Evolutionary conservation across 495 filamentous ascomycete species (phyloP).

Genomic region (Monascus purpureus): DNA sequence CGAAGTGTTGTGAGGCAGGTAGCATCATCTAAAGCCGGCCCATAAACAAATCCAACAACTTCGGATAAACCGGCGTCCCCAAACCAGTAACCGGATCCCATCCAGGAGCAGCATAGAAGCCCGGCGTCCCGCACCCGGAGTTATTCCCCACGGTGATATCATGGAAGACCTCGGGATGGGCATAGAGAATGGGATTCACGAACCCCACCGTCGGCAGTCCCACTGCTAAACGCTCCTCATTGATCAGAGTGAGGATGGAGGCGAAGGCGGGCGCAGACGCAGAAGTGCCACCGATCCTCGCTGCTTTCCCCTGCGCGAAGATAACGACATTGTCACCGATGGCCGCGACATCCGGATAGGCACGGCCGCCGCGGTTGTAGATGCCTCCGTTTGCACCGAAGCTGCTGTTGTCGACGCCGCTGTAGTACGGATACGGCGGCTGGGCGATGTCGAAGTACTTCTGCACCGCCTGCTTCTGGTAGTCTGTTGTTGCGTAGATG

Average conservation of each 20-base stretch:
- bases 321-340: conserved; percentile 44
- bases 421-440: conserved; percentile 28
- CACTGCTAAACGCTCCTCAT: conserved; percentile 42
- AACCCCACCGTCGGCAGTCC: conserved; percentile 47
- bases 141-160: conserved; percentile 50
- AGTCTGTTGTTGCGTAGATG: conserved; percentile 44
- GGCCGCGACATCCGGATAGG: conserved; percentile 51
- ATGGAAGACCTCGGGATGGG: conserved; percentile 43
- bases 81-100: conserved; percentile 56
- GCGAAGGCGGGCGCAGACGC: conserved; percentile 45
- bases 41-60: conserved; percentile 34
- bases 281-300: conserved; percentile 39
- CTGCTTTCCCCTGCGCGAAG: conserved; percentile 24
- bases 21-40: conserved; percentile 1
- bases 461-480: conserved; percentile 39
- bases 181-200: conserved; percentile 47
- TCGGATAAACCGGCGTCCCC: conserved; percentile 41
- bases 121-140: conserved; percentile 40
- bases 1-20: too few species aligned
- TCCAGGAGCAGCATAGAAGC: conserved; percentile 36
- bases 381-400: conserved; percentile 33
- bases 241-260: conserved; percentile 44
- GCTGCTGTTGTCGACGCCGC: conserved; percentile 21
- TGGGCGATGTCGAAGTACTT: conserved; percentile 35
- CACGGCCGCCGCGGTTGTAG: conserved; percentile 47